Evolutionary conservation across 345 rosid species (phyloP), one percentile per base, ranked within the genome.

Genomic region (Iberis pinnata): DNA sequence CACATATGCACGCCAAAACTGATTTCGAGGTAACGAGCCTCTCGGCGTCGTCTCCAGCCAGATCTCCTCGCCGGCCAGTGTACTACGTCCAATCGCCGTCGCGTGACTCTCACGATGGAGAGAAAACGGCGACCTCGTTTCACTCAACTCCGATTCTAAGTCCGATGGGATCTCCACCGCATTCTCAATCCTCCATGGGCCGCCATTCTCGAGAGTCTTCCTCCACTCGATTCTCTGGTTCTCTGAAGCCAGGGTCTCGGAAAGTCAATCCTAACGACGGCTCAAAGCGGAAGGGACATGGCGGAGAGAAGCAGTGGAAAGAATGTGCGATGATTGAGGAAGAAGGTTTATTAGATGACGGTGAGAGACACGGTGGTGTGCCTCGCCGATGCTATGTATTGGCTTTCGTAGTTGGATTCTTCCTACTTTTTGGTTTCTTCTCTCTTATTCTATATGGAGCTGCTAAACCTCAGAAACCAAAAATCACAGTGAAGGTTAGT

Each of bases 11-110:
- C 70, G 85, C 93, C 14, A 88, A 92, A 69, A 92, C 98, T 4
- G 97, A 92, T 50, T 92, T 95, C 2, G 98, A 92, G 71, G 97
- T 81, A n/a, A 92, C 97, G 29, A 92, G 96, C 74, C 70, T 78
- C 38, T 86, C 96, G 14, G 74, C 90, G 0, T 85, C 98, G 2
- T 84, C 98, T 8, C 98, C 96, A 6, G 58, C 88, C 4, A 81
- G 96, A 65, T 89, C 97, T 59, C 95, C 92, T 0, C 98, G 92
- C 40, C 77, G 96, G 2, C 84, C 93, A 2, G 98, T 65, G 12
- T 92, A 92, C 84, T 92, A 78, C 50, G 97, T 92, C 33, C 98
- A 92, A 76, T 80, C 89, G 50, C 98, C 97, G 1, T 88, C 98
- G 1, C 73, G 98, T 1, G 98, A 90, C 60, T 90, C 98, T 9